Evolutionary conservation across 257 asterid genomes (phyloP).

Genomic region (Solanum neorickii): DNA sequence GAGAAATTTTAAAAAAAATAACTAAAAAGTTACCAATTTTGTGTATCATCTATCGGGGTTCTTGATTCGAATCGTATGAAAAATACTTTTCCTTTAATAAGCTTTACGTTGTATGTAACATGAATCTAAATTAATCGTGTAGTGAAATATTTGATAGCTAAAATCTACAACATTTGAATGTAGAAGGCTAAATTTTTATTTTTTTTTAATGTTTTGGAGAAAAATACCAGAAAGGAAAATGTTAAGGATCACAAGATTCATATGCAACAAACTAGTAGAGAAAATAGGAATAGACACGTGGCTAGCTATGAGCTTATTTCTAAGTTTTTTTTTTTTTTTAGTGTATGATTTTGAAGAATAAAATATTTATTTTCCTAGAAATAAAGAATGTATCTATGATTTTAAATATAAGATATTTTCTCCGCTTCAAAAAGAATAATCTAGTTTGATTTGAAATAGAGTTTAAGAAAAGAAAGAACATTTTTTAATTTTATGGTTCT

Average conservation of each 20-base stretch:
- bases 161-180: neutral
- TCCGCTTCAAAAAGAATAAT: no score
- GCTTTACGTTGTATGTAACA: fast-evolving
- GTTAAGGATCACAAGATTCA: neutral
- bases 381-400: no score
- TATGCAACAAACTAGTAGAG: neutral
- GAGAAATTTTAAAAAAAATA: no score
- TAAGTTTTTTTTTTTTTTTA: neutral
- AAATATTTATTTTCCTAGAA: no score
- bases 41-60: neutral
- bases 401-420: neutral
- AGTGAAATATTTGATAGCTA: neutral
- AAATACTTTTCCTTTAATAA: neutral
- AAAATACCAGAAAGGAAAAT: neutral
- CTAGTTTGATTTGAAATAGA: no score
- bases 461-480: no score
- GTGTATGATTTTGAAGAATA: neutral
- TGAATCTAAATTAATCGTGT: neutral
- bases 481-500: no score
- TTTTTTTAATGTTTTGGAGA: neutral
- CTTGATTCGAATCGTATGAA: neutral
- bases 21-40: neutral
- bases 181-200: neutral
- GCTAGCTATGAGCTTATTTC: neutral
- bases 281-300: neutral